Evolutionary conservation across 169 alveolate genomes (phyloP).

Genomic region (Eimeria praecox): DNA sequence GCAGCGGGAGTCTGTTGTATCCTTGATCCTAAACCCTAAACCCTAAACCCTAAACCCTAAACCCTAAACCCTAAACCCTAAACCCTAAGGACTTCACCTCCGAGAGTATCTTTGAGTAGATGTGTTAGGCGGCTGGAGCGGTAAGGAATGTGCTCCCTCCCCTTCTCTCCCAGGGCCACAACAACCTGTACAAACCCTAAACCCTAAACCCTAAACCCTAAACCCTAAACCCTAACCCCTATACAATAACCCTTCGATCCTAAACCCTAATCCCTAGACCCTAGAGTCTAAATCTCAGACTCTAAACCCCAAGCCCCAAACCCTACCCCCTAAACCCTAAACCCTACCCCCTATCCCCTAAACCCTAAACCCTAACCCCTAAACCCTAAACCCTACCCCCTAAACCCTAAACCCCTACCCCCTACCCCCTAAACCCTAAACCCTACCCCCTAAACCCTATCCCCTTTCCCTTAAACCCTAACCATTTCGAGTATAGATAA

Average conservation of each 20-base stretch:
- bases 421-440: not conserved
- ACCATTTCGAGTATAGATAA: slow-evolving; percentile 96
- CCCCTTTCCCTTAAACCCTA: not conserved
- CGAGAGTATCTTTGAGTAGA: slow-evolving; percentile 92
- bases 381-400: not conserved
- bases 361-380: not conserved
- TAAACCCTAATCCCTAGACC: not conserved
- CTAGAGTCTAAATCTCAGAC: not conserved
- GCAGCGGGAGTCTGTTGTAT: too few species aligned
- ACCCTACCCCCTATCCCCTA: slow-evolving; percentile 67
- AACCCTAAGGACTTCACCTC: slow-evolving; percentile 86
- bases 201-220: slow-evolving; percentile 17
- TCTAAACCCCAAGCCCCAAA: not conserved
- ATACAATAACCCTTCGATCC: not conserved
- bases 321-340: not conserved
- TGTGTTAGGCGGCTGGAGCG: slow-evolving; percentile 94
- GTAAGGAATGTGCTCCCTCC: slow-evolving; percentile 94
- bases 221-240: not conserved
- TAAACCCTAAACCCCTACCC: not conserved
- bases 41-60: not conserved
- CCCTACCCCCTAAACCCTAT: too few species aligned
- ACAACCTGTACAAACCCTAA: slow-evolving; percentile 86
- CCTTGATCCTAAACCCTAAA: not conserved
- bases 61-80: not conserved
- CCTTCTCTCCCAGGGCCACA: slow-evolving; percentile 94